Evolutionary conservation across 1,284 basidiomycete genomes (phyloP), one percentile per base, ranked within the genome.

Genomic region (Tranzscheliella williamsii): DNA sequence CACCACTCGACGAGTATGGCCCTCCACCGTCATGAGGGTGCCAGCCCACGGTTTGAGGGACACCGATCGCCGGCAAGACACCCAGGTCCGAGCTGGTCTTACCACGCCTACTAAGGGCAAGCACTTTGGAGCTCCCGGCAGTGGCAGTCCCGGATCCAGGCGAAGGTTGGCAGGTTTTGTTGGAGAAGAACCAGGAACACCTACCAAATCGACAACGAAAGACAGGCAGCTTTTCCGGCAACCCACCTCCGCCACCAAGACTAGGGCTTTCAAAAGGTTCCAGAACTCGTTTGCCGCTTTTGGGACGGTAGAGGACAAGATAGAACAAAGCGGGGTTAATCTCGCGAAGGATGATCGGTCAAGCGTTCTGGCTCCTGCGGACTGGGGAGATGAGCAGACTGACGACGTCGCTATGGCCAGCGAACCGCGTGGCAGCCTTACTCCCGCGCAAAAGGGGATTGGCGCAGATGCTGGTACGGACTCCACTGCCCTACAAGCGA

Each of bases 1-100:
- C 29, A 66, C 69, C 5, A 63, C 50, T 27, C 57, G 66, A 8
- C 57, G 60, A 11, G 56, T 58, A 27, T 71, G 69, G 69, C 66
- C 69, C 2, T 66, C 69, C 5, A 61, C 60, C 24, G 47, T 67
- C 22, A 51, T 54, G 5, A 54, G 68, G 1, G 45, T 65, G 3
- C 51, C 58, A 9, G 55, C 65, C 4, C 33, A 50, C 11, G 47
- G 54, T 1, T 43, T 64, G 6, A 35, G 41, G 13, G 38, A 46
- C 23, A 22, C 45, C 16, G 55, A 58, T 22, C 33, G 61, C 13
- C 43, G 54, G 8, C 42, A 54, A 17, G 50, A 64, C n/a, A 51
- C 38, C 24, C 61, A 64, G 24, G 55, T 54, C 35, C 31, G 50
- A 35, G 61, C 54, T 8, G 55, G 61, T 3, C 50, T 64, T 23